These are phyloP conservation scores for Monosporascus sp. DNA, from an alignment of 2,329 filamentous ascomycete genomes.

Conservation along the genomic window DNA sequence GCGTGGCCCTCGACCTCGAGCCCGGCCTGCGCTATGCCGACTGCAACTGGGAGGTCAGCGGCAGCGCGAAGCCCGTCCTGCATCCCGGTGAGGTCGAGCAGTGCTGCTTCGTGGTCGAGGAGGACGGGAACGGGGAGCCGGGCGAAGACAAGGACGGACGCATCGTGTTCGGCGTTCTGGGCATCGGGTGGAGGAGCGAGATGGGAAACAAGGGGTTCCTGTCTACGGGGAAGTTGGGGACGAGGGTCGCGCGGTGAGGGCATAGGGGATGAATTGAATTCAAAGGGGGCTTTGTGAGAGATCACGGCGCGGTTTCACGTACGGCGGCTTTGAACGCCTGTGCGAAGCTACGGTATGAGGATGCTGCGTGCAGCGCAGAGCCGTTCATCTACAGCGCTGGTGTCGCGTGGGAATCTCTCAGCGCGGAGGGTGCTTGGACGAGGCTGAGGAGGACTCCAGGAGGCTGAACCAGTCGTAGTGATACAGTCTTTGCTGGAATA, in stretches of 20 bases:
- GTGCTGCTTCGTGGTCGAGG: conserved; percentile 57
- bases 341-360: no score
- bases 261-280: neutral
- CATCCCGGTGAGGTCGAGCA: conserved; percentile 61
- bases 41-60: conserved; percentile 50
- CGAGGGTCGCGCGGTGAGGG: conserved; percentile 29
- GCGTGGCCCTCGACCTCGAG: conserved; percentile 50
- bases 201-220: conserved; percentile 88
- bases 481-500: no score
- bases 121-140: conserved; percentile 27
- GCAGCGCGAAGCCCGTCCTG: conserved; percentile 45
- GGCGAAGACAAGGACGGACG: conserved; percentile 53
- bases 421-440: no score
- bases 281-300: no score
- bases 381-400: no score
- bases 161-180: conserved; percentile 71
- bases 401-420: no score
- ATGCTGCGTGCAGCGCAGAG: no score
- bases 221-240: conserved; percentile 75
- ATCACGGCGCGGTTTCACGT: no score
- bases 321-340: no score
- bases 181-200: conserved; percentile 80
- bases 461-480: no score
- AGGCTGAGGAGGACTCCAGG: no score
- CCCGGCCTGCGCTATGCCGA: conserved; percentile 45